Conservation (phyloP, 1,284 basidiomycete genomes). For the Rhodotorula mucilaginosa region DNA sequence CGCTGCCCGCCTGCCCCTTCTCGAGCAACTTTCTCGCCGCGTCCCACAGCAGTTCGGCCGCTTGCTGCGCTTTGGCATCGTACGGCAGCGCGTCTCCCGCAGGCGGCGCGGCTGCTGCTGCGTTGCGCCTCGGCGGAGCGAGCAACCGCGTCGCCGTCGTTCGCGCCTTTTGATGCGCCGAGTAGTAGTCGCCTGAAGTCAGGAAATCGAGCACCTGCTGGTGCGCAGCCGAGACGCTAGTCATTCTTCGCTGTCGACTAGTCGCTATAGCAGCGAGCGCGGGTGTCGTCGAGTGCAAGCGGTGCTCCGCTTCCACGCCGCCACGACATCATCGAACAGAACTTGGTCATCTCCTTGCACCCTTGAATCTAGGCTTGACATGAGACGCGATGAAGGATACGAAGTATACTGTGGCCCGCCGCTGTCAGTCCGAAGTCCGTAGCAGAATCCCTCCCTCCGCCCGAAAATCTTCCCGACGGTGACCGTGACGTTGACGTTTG, state of each 20-base stretch:
- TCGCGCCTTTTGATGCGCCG: constrained; percentile 89
- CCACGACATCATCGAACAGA: no score
- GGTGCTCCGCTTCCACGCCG: no score
- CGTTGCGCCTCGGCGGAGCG: constrained; percentile 41
- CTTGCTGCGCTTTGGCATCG: constrained; percentile 67
- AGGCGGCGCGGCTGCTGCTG: constrained; percentile 5
- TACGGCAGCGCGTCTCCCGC: constrained; percentile 21
- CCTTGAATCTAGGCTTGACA: no score
- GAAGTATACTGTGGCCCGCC: no score
- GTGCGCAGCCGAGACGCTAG: constrained; percentile 10
- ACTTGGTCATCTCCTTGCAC: no score
- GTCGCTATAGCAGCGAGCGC: neutral
- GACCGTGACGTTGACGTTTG: no score
- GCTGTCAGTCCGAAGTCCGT: no score
- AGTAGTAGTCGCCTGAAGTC: constrained; percentile 68
- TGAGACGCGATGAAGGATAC: no score
- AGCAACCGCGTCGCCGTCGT: constrained; percentile 84
- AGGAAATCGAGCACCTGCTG: constrained; percentile 53
- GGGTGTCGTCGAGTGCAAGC: neutral
- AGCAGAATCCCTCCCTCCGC: no score
- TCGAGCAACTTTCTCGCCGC: constrained; percentile 79
- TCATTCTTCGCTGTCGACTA: neutral
- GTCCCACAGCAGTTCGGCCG: constrained; percentile 83
- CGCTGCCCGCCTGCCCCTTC: constrained; percentile 78
- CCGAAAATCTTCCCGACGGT: no score